phyloP scores from a whole-genome alignment of 768 basidiomycete genomes.

The Tulasnella sp. region DNA sequence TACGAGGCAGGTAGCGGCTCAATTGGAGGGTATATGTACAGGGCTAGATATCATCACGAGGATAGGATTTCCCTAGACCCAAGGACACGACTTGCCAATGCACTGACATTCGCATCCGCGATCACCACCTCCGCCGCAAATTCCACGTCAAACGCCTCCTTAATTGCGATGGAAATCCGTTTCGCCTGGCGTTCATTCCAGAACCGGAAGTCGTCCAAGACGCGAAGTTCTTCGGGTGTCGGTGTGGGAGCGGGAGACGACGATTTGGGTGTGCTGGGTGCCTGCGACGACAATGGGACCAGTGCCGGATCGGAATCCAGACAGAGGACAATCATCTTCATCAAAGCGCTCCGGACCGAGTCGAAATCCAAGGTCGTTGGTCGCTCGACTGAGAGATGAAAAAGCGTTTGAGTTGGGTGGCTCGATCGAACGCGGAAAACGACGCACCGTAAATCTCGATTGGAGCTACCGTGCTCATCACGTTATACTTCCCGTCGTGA shows the following conservation, averaged over 20 bases:
- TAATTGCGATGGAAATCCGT: constrained; percentile 66
- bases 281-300: constrained; percentile 45
- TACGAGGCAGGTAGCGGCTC: no score
- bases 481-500: constrained; percentile 95
- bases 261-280: not conserved
- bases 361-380: constrained; percentile 50
- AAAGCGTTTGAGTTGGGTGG: not conserved
- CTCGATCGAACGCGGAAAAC: not conserved
- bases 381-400: constrained; percentile 45
- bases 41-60: not conserved
- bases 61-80: constrained; percentile 49
- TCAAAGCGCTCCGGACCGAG: constrained; percentile 52
- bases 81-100: constrained; percentile 71
- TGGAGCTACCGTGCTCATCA: constrained; percentile 73
- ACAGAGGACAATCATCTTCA: constrained; percentile 71
- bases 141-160: constrained; percentile 78
- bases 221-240: constrained; percentile 34
- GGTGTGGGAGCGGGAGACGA: constrained; percentile 21
- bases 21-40: no score
- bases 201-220: constrained; percentile 89
- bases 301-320: constrained; percentile 77
- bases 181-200: constrained; percentile 86
- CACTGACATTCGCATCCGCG: constrained; percentile 85
- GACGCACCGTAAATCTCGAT: constrained; percentile 77
- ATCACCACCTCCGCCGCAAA: constrained; percentile 81